Base-by-base conservation (phyloP, 768 basidiomycete genomes). In the Pleurotus giganteus region DNA sequence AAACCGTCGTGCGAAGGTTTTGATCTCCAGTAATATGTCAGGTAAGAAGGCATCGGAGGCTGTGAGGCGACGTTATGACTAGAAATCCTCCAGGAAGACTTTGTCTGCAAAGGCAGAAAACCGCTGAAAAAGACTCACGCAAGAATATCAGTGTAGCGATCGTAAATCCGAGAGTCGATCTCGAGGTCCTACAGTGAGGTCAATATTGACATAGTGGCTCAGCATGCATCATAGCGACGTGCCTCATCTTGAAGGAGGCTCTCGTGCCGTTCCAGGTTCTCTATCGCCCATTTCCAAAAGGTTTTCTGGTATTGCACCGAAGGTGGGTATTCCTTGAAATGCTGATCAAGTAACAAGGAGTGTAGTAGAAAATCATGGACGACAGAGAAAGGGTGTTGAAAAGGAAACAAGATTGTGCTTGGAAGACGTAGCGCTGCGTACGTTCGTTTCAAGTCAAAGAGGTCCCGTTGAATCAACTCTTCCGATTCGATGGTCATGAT, bases 211-310 rank as follows among this genome's bases (percentile, higher is more conserved):
- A 44, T 31, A 47, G 49, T 28, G 26, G 41, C 36, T 34, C 34
- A 19, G 27, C 19, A 26, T 47, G 28, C 9, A 19, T 52, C 24
- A 57, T 32, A 58, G 39, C 43, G 47, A 69, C 77, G 60, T 75
- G 77, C 85, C 75, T 86, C 79, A n/a, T 72, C 67, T 17, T 60
- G 53, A 44, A 63, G 53, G 57, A 78, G 53, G 11, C 61, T 61
- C 4, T 13, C 31, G 19, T 34, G 32, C 9, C 32, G 12, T 66
- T 90, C 89, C 32, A 91, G 70, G 32, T 73, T 65, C 19, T 66
- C 62, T 17, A 91, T 78, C 0, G 72, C 74, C 81, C 85, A 86
- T 68, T 91, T 91, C 88, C 88, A 91, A 64, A 90, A 92, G 2
- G 65, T 57, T 45, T 71, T 71, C 57, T 87, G 88, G 58, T 86